phyloP scores from a whole-genome alignment of 176 grass and related monocot genomes.

The Paspalum vaginatum region DNA sequence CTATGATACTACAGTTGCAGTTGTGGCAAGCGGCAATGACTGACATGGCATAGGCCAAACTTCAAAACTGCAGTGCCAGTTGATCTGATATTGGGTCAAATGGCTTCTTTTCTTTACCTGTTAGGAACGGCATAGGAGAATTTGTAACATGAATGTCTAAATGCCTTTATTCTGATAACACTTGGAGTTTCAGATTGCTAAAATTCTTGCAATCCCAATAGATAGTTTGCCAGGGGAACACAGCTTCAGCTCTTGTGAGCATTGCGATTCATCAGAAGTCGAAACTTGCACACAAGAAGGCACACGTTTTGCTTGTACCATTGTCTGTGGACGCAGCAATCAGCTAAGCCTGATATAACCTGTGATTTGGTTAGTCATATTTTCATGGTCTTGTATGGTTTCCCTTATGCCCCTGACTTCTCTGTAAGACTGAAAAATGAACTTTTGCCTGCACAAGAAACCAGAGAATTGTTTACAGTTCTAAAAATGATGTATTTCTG shows the following conservation, averaged over 20 bases:
- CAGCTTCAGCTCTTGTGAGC: neutral
- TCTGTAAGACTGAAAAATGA: neutral
- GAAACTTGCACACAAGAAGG: slow-evolving; percentile 9
- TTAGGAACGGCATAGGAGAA: neutral
- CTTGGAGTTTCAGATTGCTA: neutral
- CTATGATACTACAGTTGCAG: neutral
- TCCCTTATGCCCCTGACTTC: slow-evolving; percentile 2
- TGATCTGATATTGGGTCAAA: neutral
- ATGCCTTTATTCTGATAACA: neutral
- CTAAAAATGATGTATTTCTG: neutral
- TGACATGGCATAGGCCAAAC: neutral
- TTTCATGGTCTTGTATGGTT: neutral
- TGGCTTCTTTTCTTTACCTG: neutral
- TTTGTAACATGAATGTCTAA: neutral
- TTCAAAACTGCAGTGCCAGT: neutral
- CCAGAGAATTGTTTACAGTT: neutral
- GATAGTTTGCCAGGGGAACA: neutral
- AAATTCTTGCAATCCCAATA: neutral
- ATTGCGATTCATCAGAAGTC: slow-evolving; percentile 5
- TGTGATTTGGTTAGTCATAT: neutral
- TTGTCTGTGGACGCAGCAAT: slow-evolving; percentile 4
- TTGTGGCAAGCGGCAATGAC: neutral
- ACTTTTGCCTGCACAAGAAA: slow-evolving; percentile 22
- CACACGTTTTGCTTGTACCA: neutral
- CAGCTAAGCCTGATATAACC: neutral